Conservation (phyloP, 2,329 filamentous ascomycete species). For the Ophiostoma pallidulum region DNA sequence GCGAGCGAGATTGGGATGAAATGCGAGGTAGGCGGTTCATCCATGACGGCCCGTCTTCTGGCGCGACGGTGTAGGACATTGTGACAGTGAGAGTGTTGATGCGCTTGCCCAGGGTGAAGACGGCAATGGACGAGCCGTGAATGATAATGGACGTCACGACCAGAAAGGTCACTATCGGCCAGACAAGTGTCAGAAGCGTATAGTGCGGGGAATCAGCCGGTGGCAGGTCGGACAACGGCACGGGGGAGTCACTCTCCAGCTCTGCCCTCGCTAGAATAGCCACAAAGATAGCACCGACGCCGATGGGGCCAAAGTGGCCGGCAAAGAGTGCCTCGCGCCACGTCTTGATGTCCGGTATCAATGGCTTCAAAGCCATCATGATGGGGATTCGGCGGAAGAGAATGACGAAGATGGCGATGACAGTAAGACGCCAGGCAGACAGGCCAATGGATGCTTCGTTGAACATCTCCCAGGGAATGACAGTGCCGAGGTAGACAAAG, state of each 20-base stretch:
- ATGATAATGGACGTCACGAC: constrained; percentile 92
- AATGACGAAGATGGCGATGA: constrained; percentile 87
- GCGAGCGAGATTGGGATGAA: constrained; percentile 61
- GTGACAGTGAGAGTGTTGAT: constrained; percentile 95
- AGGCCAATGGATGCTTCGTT: constrained; percentile 67
- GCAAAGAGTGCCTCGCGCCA: constrained; percentile 97
- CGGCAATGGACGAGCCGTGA: constrained; percentile 94
- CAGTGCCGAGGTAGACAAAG: constrained; percentile 95
- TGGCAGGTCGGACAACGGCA: constrained; percentile 59
- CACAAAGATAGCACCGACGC: constrained; percentile 92
- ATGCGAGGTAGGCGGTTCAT: constrained; percentile 82
- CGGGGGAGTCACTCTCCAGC: constrained; percentile 64
- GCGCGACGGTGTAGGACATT: constrained; percentile 88
- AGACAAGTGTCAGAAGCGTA: constrained; percentile 73
- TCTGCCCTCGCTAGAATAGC: constrained; percentile 91
- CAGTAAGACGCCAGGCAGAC: constrained; percentile 80
- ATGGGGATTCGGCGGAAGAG: constrained; percentile 93
- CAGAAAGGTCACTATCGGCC: constrained; percentile 91
- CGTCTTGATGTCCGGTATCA: constrained; percentile 95
- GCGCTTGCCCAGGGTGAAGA: constrained; percentile 93
- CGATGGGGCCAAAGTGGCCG: constrained; percentile 94
- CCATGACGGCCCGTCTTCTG: constrained; percentile 84
- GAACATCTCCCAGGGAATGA: constrained; percentile 92
- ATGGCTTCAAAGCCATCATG: constrained; percentile 81
- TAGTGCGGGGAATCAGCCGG: constrained; percentile 47